Conservation (phyloP, 257 asterid species). For the Echium plantagineum region DNA sequence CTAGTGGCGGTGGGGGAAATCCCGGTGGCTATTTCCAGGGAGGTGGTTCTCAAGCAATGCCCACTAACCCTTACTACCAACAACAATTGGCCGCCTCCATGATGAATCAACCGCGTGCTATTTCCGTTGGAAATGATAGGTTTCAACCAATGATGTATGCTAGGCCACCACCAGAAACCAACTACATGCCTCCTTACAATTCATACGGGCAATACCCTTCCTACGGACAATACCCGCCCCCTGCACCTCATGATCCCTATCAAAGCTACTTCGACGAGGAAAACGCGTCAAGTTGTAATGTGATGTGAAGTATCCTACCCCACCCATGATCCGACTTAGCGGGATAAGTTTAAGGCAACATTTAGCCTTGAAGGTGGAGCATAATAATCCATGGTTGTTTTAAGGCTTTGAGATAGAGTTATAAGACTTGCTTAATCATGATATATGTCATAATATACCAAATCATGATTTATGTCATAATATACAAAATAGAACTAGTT, state of each 20-base stretch:
- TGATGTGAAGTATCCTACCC: slow-evolving; percentile 40
- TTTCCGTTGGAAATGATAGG: slow-evolving; percentile 79
- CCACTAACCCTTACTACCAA: slow-evolving; percentile 56
- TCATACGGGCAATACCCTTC: slow-evolving; percentile 25
- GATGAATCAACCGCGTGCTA: slow-evolving; percentile 91
- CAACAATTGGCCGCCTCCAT: slow-evolving; percentile 82
- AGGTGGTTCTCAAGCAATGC: slow-evolving; percentile 38
- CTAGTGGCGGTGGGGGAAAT: slow-evolving; percentile 22
- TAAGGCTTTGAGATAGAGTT: slow-evolving; percentile 12
- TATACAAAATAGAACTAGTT: slow-evolving; percentile 33
- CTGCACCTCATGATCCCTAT: slow-evolving; percentile 45
- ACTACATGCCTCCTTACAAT: slow-evolving; percentile 67
- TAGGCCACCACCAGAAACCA: slow-evolving; percentile 80
- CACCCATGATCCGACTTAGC: too few species aligned
- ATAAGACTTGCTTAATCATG: slow-evolving; percentile 15
- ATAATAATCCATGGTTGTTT: neutral
- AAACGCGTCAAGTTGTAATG: slow-evolving; percentile 48
- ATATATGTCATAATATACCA: too few species aligned
- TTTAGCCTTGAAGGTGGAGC: neutral
- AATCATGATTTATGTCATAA: slow-evolving; percentile 31
- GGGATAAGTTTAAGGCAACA: neutral
- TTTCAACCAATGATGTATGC: slow-evolving; percentile 98
- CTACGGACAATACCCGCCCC: slow-evolving; percentile 9
- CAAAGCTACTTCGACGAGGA: slow-evolving; percentile 60
- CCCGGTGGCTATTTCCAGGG: slow-evolving; percentile 45